Evolutionary conservation across 176 grass and related monocot species (phyloP).

Genomic region (Oryza brachyantha): DNA sequence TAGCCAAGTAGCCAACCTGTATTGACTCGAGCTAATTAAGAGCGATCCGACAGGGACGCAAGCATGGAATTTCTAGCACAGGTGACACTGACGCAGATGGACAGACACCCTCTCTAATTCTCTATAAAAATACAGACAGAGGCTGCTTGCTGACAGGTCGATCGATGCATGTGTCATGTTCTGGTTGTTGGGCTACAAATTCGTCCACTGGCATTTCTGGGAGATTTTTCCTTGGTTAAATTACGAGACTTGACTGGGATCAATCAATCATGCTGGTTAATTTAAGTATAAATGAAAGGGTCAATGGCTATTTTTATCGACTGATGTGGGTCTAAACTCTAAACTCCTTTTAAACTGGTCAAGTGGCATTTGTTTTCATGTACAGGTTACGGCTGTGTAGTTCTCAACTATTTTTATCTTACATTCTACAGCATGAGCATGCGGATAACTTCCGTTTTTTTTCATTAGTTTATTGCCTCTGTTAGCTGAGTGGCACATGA

Average conservation of each 20-base stretch:
- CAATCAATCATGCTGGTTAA: constrained; percentile 5
- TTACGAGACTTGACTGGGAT: not conserved
- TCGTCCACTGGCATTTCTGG: not conserved
- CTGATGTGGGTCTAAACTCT: not conserved
- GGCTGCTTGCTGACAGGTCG: not conserved
- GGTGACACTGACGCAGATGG: not conserved
- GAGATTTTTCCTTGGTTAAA: constrained; percentile 23
- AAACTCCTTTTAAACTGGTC: not conserved
- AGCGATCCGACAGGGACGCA: not conserved
- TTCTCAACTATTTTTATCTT: no score
- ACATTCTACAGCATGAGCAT: no score
- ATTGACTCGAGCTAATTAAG: constrained; percentile 14
- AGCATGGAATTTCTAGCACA: not conserved
- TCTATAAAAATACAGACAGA: not conserved
- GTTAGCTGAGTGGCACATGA: not conserved
- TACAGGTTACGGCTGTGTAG: not conserved
- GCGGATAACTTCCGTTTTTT: not conserved
- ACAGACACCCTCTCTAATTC: no score
- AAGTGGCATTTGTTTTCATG: not conserved
- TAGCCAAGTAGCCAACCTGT: constrained; percentile 16
- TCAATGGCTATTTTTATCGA: not conserved
- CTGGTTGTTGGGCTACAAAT: constrained; percentile 18
- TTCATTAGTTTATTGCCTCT: not conserved
- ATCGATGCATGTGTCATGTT: not conserved
- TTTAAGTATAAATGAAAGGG: not conserved